Conservation (phyloP, 129 eudicot genomes). For the Pittosporum tobira region DNA sequence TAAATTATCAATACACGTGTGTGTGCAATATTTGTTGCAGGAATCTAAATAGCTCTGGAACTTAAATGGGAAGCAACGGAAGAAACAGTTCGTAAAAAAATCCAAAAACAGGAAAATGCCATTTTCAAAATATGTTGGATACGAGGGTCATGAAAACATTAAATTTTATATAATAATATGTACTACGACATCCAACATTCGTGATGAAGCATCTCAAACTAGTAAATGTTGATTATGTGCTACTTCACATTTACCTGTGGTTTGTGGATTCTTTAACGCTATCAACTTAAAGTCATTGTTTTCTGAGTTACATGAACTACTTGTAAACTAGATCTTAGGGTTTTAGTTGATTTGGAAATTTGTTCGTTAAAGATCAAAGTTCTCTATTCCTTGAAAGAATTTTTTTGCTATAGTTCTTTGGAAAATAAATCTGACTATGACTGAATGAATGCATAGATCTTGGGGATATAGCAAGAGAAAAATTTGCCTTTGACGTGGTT, state of each 20-base stretch:
- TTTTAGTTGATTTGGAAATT: not conserved
- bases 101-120: too few relatives aligned
- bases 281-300: too few relatives aligned
- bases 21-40: not conserved
- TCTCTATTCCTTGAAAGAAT: not conserved
- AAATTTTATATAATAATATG: not conserved
- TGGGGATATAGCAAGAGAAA: slow-evolving; percentile 79
- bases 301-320: not conserved
- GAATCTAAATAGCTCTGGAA: too few relatives aligned
- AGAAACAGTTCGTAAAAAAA: not conserved
- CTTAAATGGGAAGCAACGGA: not conserved
- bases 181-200: not conserved
- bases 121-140: too few relatives aligned
- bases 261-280: too few relatives aligned
- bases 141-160: too few relatives aligned
- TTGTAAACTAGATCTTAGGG: not conserved
- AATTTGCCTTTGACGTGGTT: slow-evolving; percentile 90
- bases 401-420: not conserved
- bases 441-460: slow-evolving; percentile 41
- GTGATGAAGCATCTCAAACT: not conserved
- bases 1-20: not conserved
- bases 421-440: not conserved
- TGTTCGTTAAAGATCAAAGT: not conserved
- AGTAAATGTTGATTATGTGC: not conserved
- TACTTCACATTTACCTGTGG: too few relatives aligned